Evolutionary conservation across 2,329 filamentous ascomycete species (phyloP).

Genomic region (Ceratocystis ficicola): DNA sequence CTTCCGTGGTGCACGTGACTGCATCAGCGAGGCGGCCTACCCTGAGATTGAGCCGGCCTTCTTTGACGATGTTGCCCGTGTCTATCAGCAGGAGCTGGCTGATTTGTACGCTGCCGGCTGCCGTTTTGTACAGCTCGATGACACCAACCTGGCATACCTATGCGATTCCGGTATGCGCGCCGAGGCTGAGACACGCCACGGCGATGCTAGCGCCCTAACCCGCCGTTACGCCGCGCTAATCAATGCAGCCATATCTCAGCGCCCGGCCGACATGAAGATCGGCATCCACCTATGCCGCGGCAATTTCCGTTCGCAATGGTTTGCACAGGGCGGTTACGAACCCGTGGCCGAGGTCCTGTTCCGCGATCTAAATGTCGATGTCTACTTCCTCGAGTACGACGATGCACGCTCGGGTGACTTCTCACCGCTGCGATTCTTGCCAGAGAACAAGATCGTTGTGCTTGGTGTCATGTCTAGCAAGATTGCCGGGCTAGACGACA

Average conservation of each 20-base stretch:
- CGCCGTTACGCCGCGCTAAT: conserved; percentile 60
- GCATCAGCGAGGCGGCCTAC: conserved; percentile 43
- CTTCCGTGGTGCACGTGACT: conserved; percentile 37
- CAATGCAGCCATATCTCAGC: conserved; percentile 53
- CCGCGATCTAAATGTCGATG: conserved; percentile 45
- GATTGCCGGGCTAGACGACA: conserved; percentile 45
- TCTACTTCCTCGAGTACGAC: conserved; percentile 51
- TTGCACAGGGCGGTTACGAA: conserved; percentile 53
- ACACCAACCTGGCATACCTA: conserved; percentile 44
- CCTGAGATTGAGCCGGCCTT: conserved; percentile 40
- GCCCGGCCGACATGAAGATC: conserved; percentile 55
- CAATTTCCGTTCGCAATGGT: conserved; percentile 53
- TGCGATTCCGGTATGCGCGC: conserved; percentile 20
- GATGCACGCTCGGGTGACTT: conserved; percentile 49
- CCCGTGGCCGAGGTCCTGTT: conserved; percentile 50
- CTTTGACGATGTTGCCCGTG: conserved; percentile 44
- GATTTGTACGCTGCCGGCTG: conserved; percentile 44
- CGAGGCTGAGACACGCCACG: conserved; percentile 20
- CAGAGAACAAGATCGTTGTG: conserved; percentile 48
- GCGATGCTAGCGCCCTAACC: conserved; percentile 38
- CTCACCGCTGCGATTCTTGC: conserved; percentile 47
- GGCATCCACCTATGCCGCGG: conserved; percentile 52
- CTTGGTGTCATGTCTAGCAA: conserved; percentile 51
- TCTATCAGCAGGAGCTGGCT: conserved; percentile 43
- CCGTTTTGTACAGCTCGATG: conserved; percentile 48